These are phyloP conservation scores for Cutaneotrichosporon spelunceum DNA, from an alignment of 1,284 basidiomycete species.

Conservation along the genomic window DNA sequence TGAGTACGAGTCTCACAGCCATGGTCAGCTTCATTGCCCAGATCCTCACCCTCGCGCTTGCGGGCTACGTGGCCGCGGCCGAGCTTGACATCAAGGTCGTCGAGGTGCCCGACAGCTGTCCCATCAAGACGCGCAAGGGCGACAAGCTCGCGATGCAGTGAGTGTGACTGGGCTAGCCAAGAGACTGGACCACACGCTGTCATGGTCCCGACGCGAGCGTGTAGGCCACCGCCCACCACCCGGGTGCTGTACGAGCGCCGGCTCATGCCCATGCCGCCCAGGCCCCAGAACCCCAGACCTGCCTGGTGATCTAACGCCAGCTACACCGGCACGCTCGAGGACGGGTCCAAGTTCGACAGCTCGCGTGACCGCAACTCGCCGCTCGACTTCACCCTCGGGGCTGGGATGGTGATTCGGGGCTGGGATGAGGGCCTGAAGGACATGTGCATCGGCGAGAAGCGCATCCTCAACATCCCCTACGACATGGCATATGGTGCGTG, in stretches of 20 bases:
- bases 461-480: constrained; percentile 81
- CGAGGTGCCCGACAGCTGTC: constrained; percentile 50
- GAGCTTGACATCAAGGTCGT: constrained; percentile 48
- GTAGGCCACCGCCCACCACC: too few species aligned
- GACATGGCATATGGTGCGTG: constrained; percentile 73
- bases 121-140: constrained; percentile 54
- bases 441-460: constrained; percentile 88
- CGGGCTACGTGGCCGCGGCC: constrained; percentile 10
- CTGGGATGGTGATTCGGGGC: constrained; percentile 56
- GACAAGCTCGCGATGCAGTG: constrained; percentile 56
- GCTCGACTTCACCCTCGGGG: constrained; percentile 56
- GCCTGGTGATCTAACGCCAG: constrained; percentile 26
- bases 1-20: background rate
- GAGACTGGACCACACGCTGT: too few species aligned
- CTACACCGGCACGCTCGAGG: constrained; percentile 56
- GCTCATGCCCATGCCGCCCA: too few species aligned
- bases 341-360: constrained; percentile 57
- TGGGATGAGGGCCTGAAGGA: constrained; percentile 55
- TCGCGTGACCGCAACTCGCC: constrained; percentile 56
- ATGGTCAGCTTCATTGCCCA: constrained; percentile 18
- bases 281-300: too few species aligned
- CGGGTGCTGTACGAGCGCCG: too few species aligned
- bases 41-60: constrained; percentile 19
- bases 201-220: too few species aligned
- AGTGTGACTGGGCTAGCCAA: constrained; percentile 16